Base-by-base conservation (phyloP, 1,139 yeast genomes). In the Lodderomyces parapsilosis region DNA sequence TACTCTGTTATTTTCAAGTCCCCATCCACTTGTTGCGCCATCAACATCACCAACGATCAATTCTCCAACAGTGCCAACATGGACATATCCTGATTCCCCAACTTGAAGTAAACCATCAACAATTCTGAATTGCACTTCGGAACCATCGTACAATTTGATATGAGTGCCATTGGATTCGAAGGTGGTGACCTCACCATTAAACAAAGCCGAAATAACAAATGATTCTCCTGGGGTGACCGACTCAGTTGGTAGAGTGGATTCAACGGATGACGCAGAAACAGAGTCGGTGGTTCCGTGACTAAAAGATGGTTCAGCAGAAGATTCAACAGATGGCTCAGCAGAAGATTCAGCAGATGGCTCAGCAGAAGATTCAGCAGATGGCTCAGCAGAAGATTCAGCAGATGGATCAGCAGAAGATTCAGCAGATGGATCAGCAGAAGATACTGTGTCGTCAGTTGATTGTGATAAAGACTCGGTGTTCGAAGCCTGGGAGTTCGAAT, bases 191-290 rank as follows among this genome's bases (percentile, higher is more conserved):
- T 31, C 37, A 22, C 17, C 17, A 7, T 30, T 30, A 18, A 39
- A 39, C 7, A 18, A 18, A 9, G 28, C 31, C 6, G 42, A 36
- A 9, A 66, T 62, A 15, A 63, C 68, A 11, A 55, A 44, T 8
- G 69, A 68, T 46, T 56, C 62, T 6, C 65, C 59, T 17, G 57
- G 40, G 33, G 35, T 25, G 28, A 7, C 38, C 18, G 39, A 32
- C 8, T 19, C 35, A 25, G 38, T 22, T 15, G 33, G 33, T 30
- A 30, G 15, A 6, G 33, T 15, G 15, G 33, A 15, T 30, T 30
- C 33, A 30, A 27, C 15, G 13, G 17, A 27, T n/a, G 31, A 27
- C 8, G 6, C 31, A n/a, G n/a, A n/a, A n/a, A n/a, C 6, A n/a
- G n/a, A 20, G 34, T 14, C 15, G 34, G n/a, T 27, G 31, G 15